Conservation (phyloP, 163 green algal genomes). For the Chlorella variabilis region DNA sequence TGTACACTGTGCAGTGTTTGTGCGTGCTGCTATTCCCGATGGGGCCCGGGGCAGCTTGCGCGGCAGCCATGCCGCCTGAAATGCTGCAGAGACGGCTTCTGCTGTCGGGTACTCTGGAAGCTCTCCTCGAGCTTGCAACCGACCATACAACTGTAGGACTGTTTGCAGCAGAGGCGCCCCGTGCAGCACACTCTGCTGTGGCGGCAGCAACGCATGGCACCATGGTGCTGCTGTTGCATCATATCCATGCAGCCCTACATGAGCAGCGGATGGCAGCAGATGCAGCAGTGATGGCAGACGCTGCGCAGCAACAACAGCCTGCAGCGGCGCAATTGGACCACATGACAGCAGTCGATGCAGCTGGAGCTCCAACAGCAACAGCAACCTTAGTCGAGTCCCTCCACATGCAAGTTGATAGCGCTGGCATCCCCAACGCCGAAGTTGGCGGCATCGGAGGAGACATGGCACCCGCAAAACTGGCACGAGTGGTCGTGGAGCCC, state of each 20-base stretch:
- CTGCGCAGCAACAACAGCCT: background rate
- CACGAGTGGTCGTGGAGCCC: no score
- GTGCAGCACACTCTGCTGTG: background rate
- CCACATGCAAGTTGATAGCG: slow-evolving; percentile 24
- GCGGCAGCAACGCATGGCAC: background rate
- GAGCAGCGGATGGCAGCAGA: slow-evolving; percentile 7
- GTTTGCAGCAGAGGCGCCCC: background rate
- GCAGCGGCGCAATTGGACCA: slow-evolving; percentile 1
- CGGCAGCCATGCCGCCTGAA: background rate
- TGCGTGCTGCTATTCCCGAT: slow-evolving; percentile 7
- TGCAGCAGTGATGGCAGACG: background rate
- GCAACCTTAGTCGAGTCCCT: no score
- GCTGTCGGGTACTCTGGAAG: slow-evolving; percentile 8
- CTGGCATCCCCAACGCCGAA: no score
- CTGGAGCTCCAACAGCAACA: background rate
- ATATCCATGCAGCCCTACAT: background rate
- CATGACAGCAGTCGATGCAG: no score
- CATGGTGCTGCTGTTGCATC: slow-evolving; percentile 30
- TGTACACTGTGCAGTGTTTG: slow-evolving; percentile 15
- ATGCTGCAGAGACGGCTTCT: slow-evolving; percentile 21
- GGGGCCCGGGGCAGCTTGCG: no score
- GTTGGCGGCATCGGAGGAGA: no score
- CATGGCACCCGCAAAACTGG: no score
- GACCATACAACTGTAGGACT: background rate
- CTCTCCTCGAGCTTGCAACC: background rate